Evolutionary conservation across 2,329 filamentous ascomycete genomes (phyloP).

Genomic region (Colletotrichum kahawae): DNA sequence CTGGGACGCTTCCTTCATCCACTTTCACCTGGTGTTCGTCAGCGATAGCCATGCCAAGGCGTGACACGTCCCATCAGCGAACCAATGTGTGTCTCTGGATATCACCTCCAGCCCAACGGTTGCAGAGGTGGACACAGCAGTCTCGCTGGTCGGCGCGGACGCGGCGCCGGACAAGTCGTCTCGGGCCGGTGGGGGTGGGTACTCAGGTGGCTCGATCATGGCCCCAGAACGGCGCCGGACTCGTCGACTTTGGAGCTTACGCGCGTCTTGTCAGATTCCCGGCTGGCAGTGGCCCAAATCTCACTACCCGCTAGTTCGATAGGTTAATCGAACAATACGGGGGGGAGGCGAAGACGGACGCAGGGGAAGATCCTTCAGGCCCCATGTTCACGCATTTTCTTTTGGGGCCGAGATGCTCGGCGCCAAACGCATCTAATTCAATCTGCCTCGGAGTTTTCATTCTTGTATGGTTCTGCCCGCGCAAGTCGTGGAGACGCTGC

Average conservation of each 20-base stretch:
- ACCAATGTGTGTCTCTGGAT: neutral
- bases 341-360: neutral
- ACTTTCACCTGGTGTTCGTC: neutral
- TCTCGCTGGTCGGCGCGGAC: neutral
- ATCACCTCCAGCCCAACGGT: neutral
- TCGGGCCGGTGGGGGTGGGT: slow-evolving; percentile 12
- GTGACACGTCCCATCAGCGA: neutral
- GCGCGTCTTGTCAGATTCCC: neutral
- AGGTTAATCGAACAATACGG: neutral
- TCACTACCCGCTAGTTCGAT: neutral
- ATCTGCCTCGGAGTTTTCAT: neutral
- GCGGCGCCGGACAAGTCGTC: neutral
- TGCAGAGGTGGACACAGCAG: neutral
- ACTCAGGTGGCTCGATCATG: slow-evolving; percentile 7
- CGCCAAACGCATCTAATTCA: neutral
- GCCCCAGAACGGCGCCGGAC: slow-evolving; percentile 11
- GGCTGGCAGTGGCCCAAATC: neutral
- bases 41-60: neutral
- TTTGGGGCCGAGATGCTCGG: slow-evolving; percentile 4
- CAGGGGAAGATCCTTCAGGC: neutral
- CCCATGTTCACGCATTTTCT: neutral
- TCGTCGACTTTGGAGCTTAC: neutral
- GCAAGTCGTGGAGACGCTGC: neutral
- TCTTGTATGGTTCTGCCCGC: neutral
- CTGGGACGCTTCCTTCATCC: neutral